Conservation (phyloP, 805 yeast species). For the Monosporozyma servazzii region DNA sequence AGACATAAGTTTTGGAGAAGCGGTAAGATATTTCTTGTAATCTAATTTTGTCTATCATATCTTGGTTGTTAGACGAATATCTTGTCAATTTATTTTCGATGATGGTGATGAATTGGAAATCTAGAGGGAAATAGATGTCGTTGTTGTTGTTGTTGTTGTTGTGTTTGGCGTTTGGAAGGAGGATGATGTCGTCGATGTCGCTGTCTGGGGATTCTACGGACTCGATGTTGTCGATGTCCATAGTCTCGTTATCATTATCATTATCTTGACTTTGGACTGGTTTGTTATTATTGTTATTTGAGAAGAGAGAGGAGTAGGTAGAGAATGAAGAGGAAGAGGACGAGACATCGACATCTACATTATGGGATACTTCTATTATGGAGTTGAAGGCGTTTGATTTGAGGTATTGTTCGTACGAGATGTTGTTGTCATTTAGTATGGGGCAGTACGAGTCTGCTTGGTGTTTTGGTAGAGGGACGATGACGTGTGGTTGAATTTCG, state of each 20-base stretch:
- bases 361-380: too few species aligned
- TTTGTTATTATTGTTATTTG: not conserved
- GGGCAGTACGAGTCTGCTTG: not conserved
- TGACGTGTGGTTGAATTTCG: not conserved
- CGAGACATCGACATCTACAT: not conserved
- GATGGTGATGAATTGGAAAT: not conserved
- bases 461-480: not conserved
- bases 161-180: not conserved
- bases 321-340: not conserved
- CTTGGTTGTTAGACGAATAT: constrained; percentile 7
- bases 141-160: not conserved
- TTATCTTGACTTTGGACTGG: not conserved
- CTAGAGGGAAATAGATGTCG: not conserved
- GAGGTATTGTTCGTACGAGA: not conserved
- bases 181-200: not conserved
- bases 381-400: not conserved
- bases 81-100: constrained; percentile 2
- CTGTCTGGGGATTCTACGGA: not conserved
- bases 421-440: not conserved
- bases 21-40: constrained; percentile 29
- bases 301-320: not conserved
- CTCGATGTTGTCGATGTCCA: too few species aligned
- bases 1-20: constrained; percentile 26
- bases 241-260: not conserved
- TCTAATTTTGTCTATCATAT: constrained; percentile 26